Percentiles rank a stretch among this genome's conserved stretches.
These are phyloP conservation scores for Cyberlindnera veronae DNA, from an alignment of 805 yeast species.

Conservation along the genomic window DNA sequence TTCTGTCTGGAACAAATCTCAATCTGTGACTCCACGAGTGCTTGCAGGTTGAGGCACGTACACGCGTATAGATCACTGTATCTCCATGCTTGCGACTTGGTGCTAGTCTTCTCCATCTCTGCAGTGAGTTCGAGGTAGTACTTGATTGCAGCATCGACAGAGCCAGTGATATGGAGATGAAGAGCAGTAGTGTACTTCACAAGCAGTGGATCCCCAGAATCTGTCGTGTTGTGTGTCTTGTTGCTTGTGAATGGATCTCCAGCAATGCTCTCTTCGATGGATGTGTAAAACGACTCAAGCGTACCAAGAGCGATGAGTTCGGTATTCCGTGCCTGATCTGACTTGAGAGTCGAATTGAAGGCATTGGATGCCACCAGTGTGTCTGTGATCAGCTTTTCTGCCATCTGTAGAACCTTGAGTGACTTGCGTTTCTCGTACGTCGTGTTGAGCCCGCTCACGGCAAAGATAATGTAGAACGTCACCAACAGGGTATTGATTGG, in stretches of 20 bases:
- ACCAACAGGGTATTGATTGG: neutral
- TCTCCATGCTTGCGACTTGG: slow-evolving; percentile 2
- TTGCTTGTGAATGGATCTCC: slow-evolving; percentile 4
- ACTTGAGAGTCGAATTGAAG: neutral
- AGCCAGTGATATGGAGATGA: slow-evolving; percentile 16
- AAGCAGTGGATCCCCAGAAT: neutral
- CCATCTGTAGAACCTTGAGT: slow-evolving; percentile 4
- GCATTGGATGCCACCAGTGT: neutral
- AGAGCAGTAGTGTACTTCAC: slow-evolving; percentile 10
- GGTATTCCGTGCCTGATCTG: neutral
- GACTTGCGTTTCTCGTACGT: slow-evolving; percentile 25
- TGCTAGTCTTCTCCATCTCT: slow-evolving; percentile 1
- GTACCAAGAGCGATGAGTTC: neutral
- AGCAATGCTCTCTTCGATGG: slow-evolving; percentile 15
- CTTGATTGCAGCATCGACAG: slow-evolving; percentile 13
- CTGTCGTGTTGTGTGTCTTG: neutral
- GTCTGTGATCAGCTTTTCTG: neutral
- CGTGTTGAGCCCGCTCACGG: slow-evolving; percentile 10
- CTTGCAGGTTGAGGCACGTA: slow-evolving; percentile 12
- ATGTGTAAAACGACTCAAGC: slow-evolving; percentile 10
- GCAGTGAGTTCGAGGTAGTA: slow-evolving; percentile 4
- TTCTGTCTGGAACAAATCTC: slow-evolving; percentile 7
- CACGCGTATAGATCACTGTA: slow-evolving; percentile 18
- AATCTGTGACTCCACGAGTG: slow-evolving; percentile 18
- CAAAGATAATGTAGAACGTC: slow-evolving; percentile 10